These are phyloP conservation scores for Anisodus tanguticus DNA, from an alignment of 257 asterid species.

Conservation along the genomic window DNA sequence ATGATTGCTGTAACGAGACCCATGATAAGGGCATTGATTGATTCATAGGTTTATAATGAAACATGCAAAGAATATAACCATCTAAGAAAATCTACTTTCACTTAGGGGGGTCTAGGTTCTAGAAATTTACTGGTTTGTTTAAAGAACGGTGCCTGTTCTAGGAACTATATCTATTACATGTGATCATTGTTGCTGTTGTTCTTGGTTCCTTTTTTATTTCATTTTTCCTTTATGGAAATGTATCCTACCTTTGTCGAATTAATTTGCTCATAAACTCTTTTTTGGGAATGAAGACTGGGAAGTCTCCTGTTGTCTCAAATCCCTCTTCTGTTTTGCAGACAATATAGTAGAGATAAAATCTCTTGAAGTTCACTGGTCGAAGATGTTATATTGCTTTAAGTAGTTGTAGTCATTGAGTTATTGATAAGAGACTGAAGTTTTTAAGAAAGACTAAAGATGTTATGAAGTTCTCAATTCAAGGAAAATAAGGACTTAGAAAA, in stretches of 20 bases:
- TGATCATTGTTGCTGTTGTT: background rate
- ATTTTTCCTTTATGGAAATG: background rate
- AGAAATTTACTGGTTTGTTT: background rate
- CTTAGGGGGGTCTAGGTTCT: background rate
- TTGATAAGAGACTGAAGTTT: background rate
- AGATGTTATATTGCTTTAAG: background rate
- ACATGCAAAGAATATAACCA: constrained; percentile 7
- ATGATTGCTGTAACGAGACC: background rate
- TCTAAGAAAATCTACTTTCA: background rate
- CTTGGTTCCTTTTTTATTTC: background rate
- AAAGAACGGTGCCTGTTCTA: background rate
- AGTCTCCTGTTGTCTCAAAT: background rate
- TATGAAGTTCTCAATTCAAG: background rate
- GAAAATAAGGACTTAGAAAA: background rate
- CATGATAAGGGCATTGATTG: background rate
- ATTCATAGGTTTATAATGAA: background rate
- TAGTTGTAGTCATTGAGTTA: background rate
- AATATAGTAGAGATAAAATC: background rate
- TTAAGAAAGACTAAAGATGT: background rate
- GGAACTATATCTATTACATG: background rate
- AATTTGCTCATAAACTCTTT: background rate
- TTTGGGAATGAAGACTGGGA: background rate
- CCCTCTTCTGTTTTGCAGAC: constrained; percentile 11
- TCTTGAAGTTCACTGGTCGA: background rate
- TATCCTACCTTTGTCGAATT: background rate